phyloP scores from a whole-genome alignment of 2,329 filamentous ascomycete genomes.

The Coleophoma eucalyptorum region DNA sequence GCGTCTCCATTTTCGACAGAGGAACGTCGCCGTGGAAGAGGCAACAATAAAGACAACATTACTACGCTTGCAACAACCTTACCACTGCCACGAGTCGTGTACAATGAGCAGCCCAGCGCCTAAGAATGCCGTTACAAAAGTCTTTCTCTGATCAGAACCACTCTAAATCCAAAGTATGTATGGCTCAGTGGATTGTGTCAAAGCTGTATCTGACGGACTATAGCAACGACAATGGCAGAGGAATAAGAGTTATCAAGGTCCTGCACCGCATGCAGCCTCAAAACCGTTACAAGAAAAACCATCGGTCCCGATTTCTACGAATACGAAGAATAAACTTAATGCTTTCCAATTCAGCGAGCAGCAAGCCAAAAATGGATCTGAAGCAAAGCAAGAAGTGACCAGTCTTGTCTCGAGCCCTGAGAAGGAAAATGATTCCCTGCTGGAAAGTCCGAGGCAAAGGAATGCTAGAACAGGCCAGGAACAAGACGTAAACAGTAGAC shows the following conservation, averaged over 20 bases:
- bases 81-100: background rate
- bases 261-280: constrained; percentile 9
- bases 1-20: background rate
- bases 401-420: constrained; percentile 18
- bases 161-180: constrained; percentile 21
- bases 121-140: constrained; percentile 29
- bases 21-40: background rate
- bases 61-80: background rate
- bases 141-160: constrained; percentile 31
- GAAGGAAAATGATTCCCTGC: constrained; percentile 18
- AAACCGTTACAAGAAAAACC: constrained; percentile 23
- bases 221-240: constrained; percentile 21
- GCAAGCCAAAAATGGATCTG: constrained; percentile 11
- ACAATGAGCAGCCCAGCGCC: background rate
- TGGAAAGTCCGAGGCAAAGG: background rate
- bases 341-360: constrained; percentile 46
- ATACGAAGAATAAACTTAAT: constrained; percentile 57
- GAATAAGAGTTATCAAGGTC: constrained; percentile 26
- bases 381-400: constrained; percentile 13
- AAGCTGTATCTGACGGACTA: background rate
- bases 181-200: background rate
- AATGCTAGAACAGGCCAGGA: background rate
- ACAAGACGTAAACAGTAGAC: constrained; percentile 1
- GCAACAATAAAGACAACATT: background rate
- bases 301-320: constrained; percentile 38